Base-by-base conservation (phyloP, 2,329 filamentous ascomycete species). In the Cladophialophora chaetospira region DNA sequence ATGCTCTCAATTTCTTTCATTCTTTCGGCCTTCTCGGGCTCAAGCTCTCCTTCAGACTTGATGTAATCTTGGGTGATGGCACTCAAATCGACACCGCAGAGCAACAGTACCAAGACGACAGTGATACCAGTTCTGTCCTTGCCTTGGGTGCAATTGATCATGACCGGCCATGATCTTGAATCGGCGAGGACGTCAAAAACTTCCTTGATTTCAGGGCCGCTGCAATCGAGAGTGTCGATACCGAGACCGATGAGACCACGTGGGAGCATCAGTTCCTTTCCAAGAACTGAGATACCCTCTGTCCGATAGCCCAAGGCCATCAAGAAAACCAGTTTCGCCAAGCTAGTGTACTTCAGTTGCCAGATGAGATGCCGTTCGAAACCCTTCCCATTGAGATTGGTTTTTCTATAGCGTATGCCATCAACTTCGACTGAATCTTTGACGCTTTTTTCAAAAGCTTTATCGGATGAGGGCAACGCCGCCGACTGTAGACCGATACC, bases 81-180 rank as follows among this genome's bases (percentile, higher is more conserved):
- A 35, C 61, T 53, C 4, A 60, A 38, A n/a, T 63, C 69, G 13
- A 67, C 72, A 5, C 72, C 73, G 3, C 88, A 76, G 9, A 88
- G 74, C 66, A 93, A 77, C 17, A 95, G 74, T 0, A 88, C 72
- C 3, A 96, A 75, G 36, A 88, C 76, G 4, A 90, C 77, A 9
- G 89, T 77, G 10, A 96, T 75, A 0, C 91, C 91, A 1, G 85
- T 91, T 2, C 91, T 82, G 68, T 96, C 91, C 70, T 96, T 96
- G 56, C 91, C 91, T 67, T 95, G 90, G 0, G 91, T 94, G 71
- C 91, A 96, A 71, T 96, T 90, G 2, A 94, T 75, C 5, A 96
- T 69, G 1, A 86, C 72, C 0, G 91, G 90, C 61, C 85, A 84
- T 13, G 77, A 78, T 0, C 70, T 64, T 2, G 75, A 69, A 1